A percentile compares a stretch with the other conserved stretches of the same genome.
These are phyloP conservation scores for Remersonia thermophila DNA, from an alignment of 2,329 filamentous ascomycete species.

Conservation along the genomic window DNA sequence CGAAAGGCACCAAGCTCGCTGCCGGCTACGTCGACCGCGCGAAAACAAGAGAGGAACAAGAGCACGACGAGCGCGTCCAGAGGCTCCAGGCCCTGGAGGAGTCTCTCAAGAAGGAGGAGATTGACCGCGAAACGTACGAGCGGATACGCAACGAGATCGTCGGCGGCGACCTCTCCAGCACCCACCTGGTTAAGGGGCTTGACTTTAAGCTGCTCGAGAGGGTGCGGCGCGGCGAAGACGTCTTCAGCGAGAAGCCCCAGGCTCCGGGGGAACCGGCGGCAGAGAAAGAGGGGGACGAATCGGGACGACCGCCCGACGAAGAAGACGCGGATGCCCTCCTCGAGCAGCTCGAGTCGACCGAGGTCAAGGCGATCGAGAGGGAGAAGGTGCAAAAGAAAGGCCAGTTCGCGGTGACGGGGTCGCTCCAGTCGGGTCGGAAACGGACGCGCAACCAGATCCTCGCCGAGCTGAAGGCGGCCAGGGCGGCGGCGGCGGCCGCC, in stretches of 20 bases:
- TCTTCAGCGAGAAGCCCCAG: constrained; percentile 32
- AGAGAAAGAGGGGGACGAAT: constrained; percentile 44
- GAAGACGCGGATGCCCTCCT: constrained; percentile 55
- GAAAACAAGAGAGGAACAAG: constrained; percentile 43
- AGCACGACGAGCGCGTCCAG: constrained; percentile 43
- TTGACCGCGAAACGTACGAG: constrained; percentile 69
- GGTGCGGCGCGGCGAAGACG: constrained; percentile 56
- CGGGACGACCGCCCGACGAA: constrained; percentile 16
- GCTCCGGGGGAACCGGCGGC: constrained; percentile 17
- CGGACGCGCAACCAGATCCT: constrained; percentile 54
- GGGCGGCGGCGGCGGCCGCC: constrained; percentile 46
- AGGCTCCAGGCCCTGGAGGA: constrained; percentile 71
- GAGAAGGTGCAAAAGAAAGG: constrained; percentile 48
- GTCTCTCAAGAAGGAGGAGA: constrained; percentile 68
- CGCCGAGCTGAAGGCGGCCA: constrained; percentile 52
- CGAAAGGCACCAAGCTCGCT: constrained; percentile 70
- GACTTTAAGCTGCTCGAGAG: constrained; percentile 71
- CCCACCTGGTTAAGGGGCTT: constrained; percentile 82
- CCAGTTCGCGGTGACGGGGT: constrained; percentile 36
- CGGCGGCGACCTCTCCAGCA: constrained; percentile 67
- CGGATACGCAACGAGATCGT: constrained; percentile 62
- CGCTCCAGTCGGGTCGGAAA: constrained; percentile 43
- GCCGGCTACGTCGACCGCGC: constrained; percentile 77
- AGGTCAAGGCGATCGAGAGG: constrained; percentile 41
- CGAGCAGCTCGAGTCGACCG: constrained; percentile 42